Evolutionary conservation across 2,329 filamentous ascomycete genomes (phyloP).

Genomic region (Didymella pinodella): DNA sequence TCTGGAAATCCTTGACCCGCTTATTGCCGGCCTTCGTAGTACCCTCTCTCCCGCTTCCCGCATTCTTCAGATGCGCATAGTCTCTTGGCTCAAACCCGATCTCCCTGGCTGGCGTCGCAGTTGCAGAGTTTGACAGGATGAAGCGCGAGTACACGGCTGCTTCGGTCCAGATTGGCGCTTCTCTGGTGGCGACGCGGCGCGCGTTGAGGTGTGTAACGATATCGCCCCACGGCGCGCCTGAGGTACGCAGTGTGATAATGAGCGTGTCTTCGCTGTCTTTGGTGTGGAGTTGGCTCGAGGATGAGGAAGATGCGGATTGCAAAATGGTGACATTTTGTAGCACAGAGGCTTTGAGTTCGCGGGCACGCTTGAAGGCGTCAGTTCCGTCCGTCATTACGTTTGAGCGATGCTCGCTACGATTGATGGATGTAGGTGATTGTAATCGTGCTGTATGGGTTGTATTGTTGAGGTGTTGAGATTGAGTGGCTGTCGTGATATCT

Average conservation of each 20-base stretch:
- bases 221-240: constrained; percentile 38
- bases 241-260: constrained; percentile 45
- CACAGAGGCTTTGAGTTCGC: constrained; percentile 28
- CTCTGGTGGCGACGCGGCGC: constrained; percentile 26
- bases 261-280: constrained; percentile 43
- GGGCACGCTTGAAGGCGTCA: constrained; percentile 26
- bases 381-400: constrained; percentile 16
- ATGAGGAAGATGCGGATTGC: constrained; percentile 7
- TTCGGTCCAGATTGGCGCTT: constrained; percentile 34
- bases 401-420: neutral
- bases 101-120: constrained; percentile 34
- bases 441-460: neutral
- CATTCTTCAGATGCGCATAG: constrained; percentile 44
- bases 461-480: neutral
- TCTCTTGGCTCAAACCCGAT: constrained; percentile 44
- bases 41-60: constrained; percentile 13
- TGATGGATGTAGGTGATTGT: neutral
- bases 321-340: constrained; percentile 25
- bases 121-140: constrained; percentile 39
- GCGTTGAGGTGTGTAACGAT: constrained; percentile 42
- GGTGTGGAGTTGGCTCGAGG: constrained; percentile 15
- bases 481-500: neutral
- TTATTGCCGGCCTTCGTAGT: constrained; percentile 31
- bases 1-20: constrained; percentile 34
- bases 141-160: constrained; percentile 50